These are phyloP conservation scores for Phytophthora ramorum DNA, from an alignment of 352 stramenopile species.

Conservation along the genomic window DNA sequence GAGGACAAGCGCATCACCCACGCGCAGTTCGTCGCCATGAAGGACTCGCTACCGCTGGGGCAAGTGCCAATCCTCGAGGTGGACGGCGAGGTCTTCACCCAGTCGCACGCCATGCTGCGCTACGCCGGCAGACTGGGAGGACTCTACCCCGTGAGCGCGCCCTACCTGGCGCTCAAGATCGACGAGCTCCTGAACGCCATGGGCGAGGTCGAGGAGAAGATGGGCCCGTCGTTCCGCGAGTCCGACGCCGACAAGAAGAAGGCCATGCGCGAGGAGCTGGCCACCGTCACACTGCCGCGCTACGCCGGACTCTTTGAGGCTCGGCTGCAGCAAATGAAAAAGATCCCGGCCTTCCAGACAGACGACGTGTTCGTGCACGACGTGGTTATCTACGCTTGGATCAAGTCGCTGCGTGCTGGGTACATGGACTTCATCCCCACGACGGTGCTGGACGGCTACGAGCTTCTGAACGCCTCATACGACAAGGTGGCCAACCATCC, in stretches of 20 bases:
- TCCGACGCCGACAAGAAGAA: constrained; percentile 52
- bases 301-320: constrained; percentile 41
- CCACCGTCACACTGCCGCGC: constrained; percentile 30
- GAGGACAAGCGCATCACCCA: constrained; percentile 55
- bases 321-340: constrained; percentile 42
- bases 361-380: constrained; percentile 43
- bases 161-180: constrained; percentile 54
- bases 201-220: constrained; percentile 44
- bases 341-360: constrained; percentile 48
- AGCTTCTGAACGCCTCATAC: constrained; percentile 34
- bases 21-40: constrained; percentile 31
- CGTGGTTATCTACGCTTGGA: constrained; percentile 41
- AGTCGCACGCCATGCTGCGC: constrained; percentile 73
- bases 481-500: constrained; percentile 42
- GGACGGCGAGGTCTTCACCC: constrained; percentile 59
- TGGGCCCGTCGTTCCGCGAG: constrained; percentile 36
- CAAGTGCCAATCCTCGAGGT: constrained; percentile 57
- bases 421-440: constrained; percentile 49
- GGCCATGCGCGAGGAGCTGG: constrained; percentile 39
- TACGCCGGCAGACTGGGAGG: constrained; percentile 65
- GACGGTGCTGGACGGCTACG: constrained; percentile 42
- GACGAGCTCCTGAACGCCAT: constrained; percentile 63
- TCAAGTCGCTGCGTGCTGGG: constrained; percentile 40
- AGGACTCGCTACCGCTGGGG: constrained; percentile 42
- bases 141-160: constrained; percentile 58